These are phyloP conservation scores for Lachnellula subtilissima DNA, from an alignment of 2,329 filamentous ascomycete species.

Conservation along the genomic window DNA sequence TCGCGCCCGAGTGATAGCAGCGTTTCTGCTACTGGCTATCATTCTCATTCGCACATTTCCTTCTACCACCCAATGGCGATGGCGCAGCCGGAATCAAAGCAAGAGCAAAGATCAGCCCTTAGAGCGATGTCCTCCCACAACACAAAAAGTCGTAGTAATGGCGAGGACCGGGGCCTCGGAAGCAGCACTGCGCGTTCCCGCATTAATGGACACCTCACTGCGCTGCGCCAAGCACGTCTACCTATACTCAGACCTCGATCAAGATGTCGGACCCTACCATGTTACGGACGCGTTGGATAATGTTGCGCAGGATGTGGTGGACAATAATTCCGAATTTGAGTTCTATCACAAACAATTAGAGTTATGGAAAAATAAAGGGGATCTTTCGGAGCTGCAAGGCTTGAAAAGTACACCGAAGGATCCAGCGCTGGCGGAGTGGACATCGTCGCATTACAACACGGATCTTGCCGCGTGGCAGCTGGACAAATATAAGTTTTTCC, in stretches of 20 bases:
- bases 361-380: constrained; percentile 38
- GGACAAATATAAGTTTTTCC: constrained; percentile 58
- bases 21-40: too few species aligned
- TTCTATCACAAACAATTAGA: background rate
- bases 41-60: too few species aligned
- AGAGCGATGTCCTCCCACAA: background rate
- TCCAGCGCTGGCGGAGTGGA: too few species aligned
- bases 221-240: constrained; percentile 44
- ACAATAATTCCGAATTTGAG: background rate
- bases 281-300: constrained; percentile 43
- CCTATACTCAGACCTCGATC: constrained; percentile 52
- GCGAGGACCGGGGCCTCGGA: constrained; percentile 54
- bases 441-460: too few species aligned
- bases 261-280: constrained; percentile 40
- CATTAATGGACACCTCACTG: constrained; percentile 47
- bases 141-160: constrained; percentile 24
- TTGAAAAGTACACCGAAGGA: background rate
- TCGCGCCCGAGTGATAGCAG: too few species aligned
- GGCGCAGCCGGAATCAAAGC: background rate
- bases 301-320: constrained; percentile 35
- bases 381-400: constrained; percentile 34
- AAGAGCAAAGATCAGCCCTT: background rate
- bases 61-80: background rate
- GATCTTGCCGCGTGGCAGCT: constrained; percentile 42
- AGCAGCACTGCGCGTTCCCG: constrained; percentile 46